Evolutionary conservation across 163 green algal species (phyloP).

Genomic region (Prototheca wickerhamii): DNA sequence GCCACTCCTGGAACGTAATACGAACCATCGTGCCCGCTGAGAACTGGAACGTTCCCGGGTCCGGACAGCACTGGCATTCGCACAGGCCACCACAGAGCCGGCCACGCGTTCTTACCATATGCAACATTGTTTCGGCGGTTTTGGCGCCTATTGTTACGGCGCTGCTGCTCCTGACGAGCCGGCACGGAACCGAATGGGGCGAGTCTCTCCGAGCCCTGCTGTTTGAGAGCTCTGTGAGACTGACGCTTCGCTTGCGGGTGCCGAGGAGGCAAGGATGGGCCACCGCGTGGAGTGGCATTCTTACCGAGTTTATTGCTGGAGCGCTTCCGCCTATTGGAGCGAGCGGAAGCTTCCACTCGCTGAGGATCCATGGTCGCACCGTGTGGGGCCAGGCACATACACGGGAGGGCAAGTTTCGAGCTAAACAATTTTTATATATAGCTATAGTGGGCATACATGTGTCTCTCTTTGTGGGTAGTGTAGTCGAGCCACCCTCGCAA

Average conservation of each 20-base stretch:
- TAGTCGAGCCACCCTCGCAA: too few relatives aligned
- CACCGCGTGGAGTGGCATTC: not conserved
- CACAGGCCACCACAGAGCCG: not conserved
- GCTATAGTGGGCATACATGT: too few relatives aligned
- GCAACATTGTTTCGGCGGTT: slow-evolving; percentile 8
- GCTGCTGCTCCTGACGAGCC: slow-evolving; percentile 12
- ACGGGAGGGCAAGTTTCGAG: not conserved
- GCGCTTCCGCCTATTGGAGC: not conserved
- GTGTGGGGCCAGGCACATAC: not conserved
- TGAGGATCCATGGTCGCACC: not conserved
- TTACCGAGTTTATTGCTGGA: slow-evolving; percentile 2
- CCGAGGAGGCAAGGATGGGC: not conserved
- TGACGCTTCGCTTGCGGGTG: not conserved
- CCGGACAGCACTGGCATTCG: not conserved
- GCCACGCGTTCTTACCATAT: not conserved
- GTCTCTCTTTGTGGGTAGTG: too few relatives aligned
- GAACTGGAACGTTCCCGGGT: too few relatives aligned
- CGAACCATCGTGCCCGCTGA: slow-evolving; percentile 9
- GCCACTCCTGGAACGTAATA: too few relatives aligned
- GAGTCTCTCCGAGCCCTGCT: not conserved
- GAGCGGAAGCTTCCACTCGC: not conserved
- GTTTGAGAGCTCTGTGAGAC: not conserved
- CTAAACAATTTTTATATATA: too few relatives aligned
- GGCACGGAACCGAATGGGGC: slow-evolving; percentile 18
- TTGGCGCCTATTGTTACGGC: slow-evolving; percentile 6